Percentiles rank a stretch among this genome's conserved stretches.
Conservation (phyloP, 2,329 filamentous ascomycete species). For the Colletotrichum shisoi region DNA sequence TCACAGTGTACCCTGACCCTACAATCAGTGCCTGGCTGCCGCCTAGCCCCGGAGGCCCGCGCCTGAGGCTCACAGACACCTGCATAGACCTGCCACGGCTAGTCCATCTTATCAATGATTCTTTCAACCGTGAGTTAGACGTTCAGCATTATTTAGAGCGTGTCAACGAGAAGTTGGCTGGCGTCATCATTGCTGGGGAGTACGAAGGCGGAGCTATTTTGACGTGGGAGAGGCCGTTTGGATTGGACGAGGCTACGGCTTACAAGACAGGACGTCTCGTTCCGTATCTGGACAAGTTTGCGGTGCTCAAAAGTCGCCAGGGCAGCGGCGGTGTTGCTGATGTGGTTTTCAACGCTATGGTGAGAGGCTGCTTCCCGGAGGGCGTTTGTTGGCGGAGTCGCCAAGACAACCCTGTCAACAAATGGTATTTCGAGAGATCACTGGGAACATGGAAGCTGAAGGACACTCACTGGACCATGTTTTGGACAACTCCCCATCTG, state of each 20-base stretch:
- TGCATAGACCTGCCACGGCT: constrained; percentile 84
- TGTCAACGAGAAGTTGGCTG: constrained; percentile 82
- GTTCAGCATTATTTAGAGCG: constrained; percentile 81
- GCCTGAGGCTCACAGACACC: constrained; percentile 77
- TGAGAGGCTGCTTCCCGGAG: constrained; percentile 82
- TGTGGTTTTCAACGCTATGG: constrained; percentile 95
- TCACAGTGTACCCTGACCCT: constrained; percentile 82
- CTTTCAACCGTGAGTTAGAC: constrained; percentile 85
- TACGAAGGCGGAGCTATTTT: constrained; percentile 96
- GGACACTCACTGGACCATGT: constrained; percentile 94
- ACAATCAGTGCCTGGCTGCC: constrained; percentile 71
- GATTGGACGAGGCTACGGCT: constrained; percentile 62
- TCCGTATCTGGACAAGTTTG: constrained; percentile 97
- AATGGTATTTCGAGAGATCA: constrained; percentile 97
- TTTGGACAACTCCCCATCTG: constrained; percentile 85
- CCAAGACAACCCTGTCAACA: constrained; percentile 93
- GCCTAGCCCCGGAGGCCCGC: constrained; percentile 64
- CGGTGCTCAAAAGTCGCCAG: constrained; percentile 86
- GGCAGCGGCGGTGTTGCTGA: constrained; percentile 93
- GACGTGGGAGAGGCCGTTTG: constrained; percentile 86
- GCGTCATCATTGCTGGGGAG: constrained; percentile 91
- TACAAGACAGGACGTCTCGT: constrained; percentile 71
- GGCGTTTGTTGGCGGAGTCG: constrained; percentile 94
- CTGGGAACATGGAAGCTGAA: constrained; percentile 82
- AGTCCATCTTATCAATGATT: constrained; percentile 89